Evolutionary conservation across 2,329 filamentous ascomycete species (phyloP).

Genomic region (Dendrostoma leiphaemia): DNA sequence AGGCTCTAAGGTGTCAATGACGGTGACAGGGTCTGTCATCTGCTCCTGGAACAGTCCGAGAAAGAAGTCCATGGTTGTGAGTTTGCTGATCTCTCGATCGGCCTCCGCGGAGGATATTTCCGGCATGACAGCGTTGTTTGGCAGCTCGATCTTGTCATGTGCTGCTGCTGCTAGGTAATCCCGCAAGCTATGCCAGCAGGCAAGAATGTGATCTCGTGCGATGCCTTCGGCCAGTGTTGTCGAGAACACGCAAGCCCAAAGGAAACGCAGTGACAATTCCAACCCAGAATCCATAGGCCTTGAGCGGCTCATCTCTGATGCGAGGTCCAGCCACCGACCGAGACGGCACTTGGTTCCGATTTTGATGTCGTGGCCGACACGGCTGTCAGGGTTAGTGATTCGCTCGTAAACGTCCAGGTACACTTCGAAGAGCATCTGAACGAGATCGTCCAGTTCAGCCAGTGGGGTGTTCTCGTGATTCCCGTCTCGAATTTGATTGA

Average conservation of each 20-base stretch:
- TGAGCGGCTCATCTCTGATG: conserved; percentile 42
- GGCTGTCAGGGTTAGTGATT: conserved; percentile 55
- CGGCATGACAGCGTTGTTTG: conserved; percentile 87
- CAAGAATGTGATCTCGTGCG: conserved; percentile 54
- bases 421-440: conserved; percentile 61
- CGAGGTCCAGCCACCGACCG: conserved; percentile 50
- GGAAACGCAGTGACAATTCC: conserved; percentile 47
- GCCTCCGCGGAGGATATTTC: conserved; percentile 80
- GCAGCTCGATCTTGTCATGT: conserved; percentile 54
- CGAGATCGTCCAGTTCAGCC: conserved; percentile 39
- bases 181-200: conserved; percentile 57
- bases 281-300: conserved; percentile 33
- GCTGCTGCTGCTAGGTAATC: conserved; percentile 45
- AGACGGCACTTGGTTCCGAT: conserved; percentile 49
- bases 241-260: conserved; percentile 56
- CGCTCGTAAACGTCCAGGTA: conserved; percentile 60
- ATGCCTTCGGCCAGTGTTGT: conserved; percentile 53
- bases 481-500: conserved; percentile 27
- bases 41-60: conserved; percentile 83
- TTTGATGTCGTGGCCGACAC: conserved; percentile 47
- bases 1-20: conserved; percentile 91
- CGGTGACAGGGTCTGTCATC: conserved; percentile 72
- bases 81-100: conserved; percentile 85
- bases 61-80: conserved; percentile 97
- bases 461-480: conserved; percentile 17